phyloP scores from a whole-genome alignment of 768 basidiomycete species.

The Rubroboletus pulcherrimus region DNA sequence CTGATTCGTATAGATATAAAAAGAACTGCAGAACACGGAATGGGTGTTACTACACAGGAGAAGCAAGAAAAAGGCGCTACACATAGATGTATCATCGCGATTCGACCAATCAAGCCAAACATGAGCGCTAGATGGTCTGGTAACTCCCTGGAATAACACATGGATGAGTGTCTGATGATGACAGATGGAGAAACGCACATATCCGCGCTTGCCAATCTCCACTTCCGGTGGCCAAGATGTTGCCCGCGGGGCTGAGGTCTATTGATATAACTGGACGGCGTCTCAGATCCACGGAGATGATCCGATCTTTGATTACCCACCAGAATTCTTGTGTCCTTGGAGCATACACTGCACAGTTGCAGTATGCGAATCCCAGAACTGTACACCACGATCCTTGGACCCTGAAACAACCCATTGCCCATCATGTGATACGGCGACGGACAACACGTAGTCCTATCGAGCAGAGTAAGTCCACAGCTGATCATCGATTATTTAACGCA shows the following conservation, averaged over 20 bases:
- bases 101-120: conserved; percentile 4
- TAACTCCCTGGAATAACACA: conserved; percentile 25
- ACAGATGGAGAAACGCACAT: conserved; percentile 40
- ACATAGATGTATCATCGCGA: conserved; percentile 19
- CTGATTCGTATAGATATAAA: conserved; percentile 24
- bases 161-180: conserved; percentile 1
- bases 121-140: conserved; percentile 24
- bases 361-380: conserved; percentile 83
- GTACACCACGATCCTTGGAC: conserved; percentile 92
- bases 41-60: conserved; percentile 18
- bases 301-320: conserved; percentile 33
- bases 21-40: conserved; percentile 8
- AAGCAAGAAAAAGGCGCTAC: conserved; percentile 29
- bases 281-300: conserved; percentile 6
- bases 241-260: conserved; percentile 60
- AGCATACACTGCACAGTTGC: conserved; percentile 89
- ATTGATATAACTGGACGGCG: conserved; percentile 58
- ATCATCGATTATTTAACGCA: conserved; percentile 28
- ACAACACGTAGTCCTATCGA: conserved; percentile 64
- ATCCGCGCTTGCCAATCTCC: conserved; percentile 72
- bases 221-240: conserved; percentile 62
- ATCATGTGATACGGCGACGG: conserved; percentile 82
- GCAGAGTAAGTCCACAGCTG: not conserved
- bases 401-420: conserved; percentile 95
- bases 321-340: conserved; percentile 70